These are phyloP conservation scores for Trichomonas vaginalis DNA, from an alignment of 208 protist genomes.

Conservation along the genomic window DNA sequence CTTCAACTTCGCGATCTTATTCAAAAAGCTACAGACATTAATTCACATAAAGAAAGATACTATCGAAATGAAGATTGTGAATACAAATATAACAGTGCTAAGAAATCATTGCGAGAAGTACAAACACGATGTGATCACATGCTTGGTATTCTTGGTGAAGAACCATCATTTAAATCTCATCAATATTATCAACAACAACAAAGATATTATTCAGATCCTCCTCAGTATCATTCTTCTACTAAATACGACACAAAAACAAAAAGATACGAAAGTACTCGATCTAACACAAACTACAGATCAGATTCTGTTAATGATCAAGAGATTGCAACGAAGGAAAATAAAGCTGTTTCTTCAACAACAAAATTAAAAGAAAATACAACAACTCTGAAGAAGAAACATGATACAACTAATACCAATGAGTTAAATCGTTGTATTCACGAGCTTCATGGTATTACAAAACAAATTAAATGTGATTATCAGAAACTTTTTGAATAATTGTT, in stretches of 20 bases:
- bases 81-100: not conserved
- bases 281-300: too few relatives aligned
- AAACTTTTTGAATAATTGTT: not conserved
- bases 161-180: too few relatives aligned
- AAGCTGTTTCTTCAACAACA: conserved; percentile 80
- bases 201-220: not conserved
- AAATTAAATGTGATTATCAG: not conserved
- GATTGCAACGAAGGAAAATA: conserved; percentile 59
- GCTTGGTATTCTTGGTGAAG: not conserved
- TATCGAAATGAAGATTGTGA: not conserved
- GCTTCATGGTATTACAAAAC: not conserved
- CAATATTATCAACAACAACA: too few relatives aligned
- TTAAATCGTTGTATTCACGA: not conserved
- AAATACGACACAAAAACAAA: not conserved
- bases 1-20: not conserved
- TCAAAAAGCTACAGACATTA: not conserved
- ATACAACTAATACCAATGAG: not conserved
- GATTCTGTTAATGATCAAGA: not conserved
- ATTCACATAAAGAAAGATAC: not conserved
- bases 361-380: conserved; percentile 61
- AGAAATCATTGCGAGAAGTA: not conserved
- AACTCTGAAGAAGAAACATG: not conserved
- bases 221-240: not conserved
- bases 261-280: too few relatives aligned
- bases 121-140: not conserved